Percentiles rank a stretch among this genome's conserved stretches.
These are phyloP conservation scores for Colletotrichum incanum DNA, from an alignment of 2,329 filamentous ascomycete genomes.

Conservation along the genomic window DNA sequence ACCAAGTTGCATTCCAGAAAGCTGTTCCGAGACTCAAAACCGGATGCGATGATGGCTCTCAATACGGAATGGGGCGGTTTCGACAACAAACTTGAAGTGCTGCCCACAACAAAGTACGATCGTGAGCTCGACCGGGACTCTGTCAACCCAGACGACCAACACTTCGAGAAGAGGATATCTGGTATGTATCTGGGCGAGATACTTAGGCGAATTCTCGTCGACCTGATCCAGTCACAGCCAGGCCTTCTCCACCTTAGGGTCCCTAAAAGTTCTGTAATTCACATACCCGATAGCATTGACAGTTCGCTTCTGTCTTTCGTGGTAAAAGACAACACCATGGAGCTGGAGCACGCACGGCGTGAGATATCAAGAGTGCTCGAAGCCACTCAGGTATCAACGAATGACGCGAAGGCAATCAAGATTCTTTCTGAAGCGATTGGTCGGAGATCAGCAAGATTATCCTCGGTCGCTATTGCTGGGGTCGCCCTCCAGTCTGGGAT, in stretches of 20 bases:
- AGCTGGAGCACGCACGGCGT: constrained; percentile 66
- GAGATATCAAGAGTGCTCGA: constrained; percentile 54
- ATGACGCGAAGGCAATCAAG: constrained; percentile 75
- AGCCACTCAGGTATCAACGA: constrained; percentile 59
- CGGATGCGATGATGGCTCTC: constrained; percentile 76
- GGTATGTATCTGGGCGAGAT: constrained; percentile 88
- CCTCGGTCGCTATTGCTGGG: constrained; percentile 46
- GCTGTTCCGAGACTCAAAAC: background rate
- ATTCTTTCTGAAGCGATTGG: constrained; percentile 62
- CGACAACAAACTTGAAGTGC: constrained; percentile 78
- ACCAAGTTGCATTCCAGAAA: constrained; percentile 64
- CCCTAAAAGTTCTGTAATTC: constrained; percentile 56
- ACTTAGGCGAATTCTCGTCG: constrained; percentile 74
- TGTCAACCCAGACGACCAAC: constrained; percentile 82
- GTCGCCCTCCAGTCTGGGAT: constrained; percentile 45
- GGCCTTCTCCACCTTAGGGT: constrained; percentile 33
- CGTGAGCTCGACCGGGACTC: constrained; percentile 75
- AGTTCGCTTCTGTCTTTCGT: constrained; percentile 77
- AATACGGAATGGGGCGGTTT: constrained; percentile 90
- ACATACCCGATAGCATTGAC: constrained; percentile 77
- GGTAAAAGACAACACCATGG: constrained; percentile 69
- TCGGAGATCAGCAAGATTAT: constrained; percentile 45
- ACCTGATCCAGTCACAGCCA: constrained; percentile 47
- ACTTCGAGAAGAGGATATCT: constrained; percentile 88
- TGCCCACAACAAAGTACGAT: constrained; percentile 82